Conservation (phyloP, 768 basidiomycete species). For the Leccinellum rugosiceps region DNA sequence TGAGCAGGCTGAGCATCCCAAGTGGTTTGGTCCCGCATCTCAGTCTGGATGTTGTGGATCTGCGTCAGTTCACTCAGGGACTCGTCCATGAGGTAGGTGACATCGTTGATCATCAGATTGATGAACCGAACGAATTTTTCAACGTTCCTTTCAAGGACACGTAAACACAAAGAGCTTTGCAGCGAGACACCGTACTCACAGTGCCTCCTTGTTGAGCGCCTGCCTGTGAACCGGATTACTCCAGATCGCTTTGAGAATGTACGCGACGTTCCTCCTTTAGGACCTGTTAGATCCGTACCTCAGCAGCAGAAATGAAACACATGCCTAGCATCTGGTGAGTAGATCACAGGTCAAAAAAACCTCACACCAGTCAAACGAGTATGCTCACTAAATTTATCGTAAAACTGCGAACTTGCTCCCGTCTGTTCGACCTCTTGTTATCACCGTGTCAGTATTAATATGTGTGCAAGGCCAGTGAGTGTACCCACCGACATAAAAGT, state of each 20-base stretch:
- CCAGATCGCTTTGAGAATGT: conserved; percentile 89
- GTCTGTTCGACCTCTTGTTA: conserved; percentile 91
- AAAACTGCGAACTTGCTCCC: conserved; percentile 97
- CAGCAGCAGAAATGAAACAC: conserved; percentile 18
- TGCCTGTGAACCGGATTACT: conserved; percentile 85
- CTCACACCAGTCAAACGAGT: not conserved
- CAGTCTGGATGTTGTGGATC: conserved; percentile 80
- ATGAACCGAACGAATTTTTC: conserved; percentile 95
- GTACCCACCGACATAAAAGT: conserved; percentile 86
- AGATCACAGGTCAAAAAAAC: conserved; percentile 6
- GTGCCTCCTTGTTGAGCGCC: conserved; percentile 76
- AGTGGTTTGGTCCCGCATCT: conserved; percentile 71
- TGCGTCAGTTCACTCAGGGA: conserved; percentile 85
- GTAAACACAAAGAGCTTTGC: conserved; percentile 1
- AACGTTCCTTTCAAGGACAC: conserved; percentile 53
- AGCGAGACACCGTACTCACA: conserved; percentile 41
- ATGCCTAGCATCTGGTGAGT: conserved; percentile 49
- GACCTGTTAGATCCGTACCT: conserved; percentile 11
- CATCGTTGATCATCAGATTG: conserved; percentile 98
- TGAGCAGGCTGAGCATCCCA: conserved; percentile 68
- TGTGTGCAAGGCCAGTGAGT: not conserved
- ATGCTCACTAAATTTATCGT: conserved; percentile 90
- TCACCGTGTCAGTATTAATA: not conserved
- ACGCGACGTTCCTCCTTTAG: conserved; percentile 78
- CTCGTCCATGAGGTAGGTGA: conserved; percentile 97